These are phyloP conservation scores for Penicillium flavigenum DNA, from an alignment of 495 filamentous ascomycete species.

Conservation along the genomic window DNA sequence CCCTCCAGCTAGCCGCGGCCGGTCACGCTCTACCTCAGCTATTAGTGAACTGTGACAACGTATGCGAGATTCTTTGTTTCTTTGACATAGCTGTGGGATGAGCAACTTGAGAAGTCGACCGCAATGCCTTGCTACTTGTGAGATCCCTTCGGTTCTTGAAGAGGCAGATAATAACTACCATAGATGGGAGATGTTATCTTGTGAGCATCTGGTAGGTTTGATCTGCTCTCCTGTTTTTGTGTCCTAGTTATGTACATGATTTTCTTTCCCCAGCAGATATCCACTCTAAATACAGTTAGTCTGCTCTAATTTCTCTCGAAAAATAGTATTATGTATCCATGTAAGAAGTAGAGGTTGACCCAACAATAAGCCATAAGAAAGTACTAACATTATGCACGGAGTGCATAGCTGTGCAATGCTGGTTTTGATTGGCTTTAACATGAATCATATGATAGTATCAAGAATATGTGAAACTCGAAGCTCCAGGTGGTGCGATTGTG, in stretches of 20 bases:
- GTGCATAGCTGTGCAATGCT: not conserved
- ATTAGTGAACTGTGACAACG: not conserved
- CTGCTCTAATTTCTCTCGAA: not conserved
- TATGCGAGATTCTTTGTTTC: not conserved
- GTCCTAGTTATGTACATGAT: not conserved
- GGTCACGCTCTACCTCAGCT: not conserved
- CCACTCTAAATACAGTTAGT: not conserved
- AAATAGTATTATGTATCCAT: not conserved
- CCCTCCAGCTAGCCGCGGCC: not conserved
- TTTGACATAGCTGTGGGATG: not conserved
- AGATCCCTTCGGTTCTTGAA: not conserved
- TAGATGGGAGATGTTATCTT: not conserved
- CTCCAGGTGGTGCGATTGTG: not conserved
- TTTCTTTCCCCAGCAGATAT: not conserved
- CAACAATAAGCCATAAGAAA: not conserved
- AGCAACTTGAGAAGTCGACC: not conserved
- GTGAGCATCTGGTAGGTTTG: not conserved
- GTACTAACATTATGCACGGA: not conserved
- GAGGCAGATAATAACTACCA: not conserved
- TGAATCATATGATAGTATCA: not conserved
- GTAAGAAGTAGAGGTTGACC: not conserved
- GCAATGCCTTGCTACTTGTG: not conserved
- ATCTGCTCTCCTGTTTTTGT: not conserved
- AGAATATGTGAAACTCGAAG: not conserved
- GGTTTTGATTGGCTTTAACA: not conserved